phyloP scores from a whole-genome alignment of 2,329 filamentous ascomycete species.

The Venturia asperata region DNA sequence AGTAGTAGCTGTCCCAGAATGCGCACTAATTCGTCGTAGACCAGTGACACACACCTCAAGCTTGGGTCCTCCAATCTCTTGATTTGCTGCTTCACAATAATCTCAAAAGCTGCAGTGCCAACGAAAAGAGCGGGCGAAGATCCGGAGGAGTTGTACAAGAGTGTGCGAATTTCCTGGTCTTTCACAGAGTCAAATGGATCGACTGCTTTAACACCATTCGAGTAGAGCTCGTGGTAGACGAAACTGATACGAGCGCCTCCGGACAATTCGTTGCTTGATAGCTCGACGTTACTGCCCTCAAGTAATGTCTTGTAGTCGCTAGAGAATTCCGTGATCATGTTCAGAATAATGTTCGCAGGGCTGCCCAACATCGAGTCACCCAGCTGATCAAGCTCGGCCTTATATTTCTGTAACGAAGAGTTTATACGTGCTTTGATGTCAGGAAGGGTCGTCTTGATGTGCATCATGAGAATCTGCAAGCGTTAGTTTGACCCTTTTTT shows the following conservation, averaged over 20 bases:
- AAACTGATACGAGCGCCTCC: slow-evolving; percentile 98
- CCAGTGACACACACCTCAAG: slow-evolving; percentile 92
- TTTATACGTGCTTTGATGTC: slow-evolving; percentile 97
- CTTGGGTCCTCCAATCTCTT: slow-evolving; percentile 93
- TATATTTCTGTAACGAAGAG: slow-evolving; percentile 90
- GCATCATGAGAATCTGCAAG: slow-evolving; percentile 90
- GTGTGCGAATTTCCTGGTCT: slow-evolving; percentile 93
- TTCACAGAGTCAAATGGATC: slow-evolving; percentile 98
- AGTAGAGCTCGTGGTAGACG: slow-evolving; percentile 97
- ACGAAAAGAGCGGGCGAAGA: slow-evolving; percentile 95
- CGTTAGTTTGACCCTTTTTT: slow-evolving; percentile 22
- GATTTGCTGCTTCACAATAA: slow-evolving; percentile 98
- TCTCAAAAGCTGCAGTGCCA: slow-evolving; percentile 93
- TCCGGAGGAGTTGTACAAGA: slow-evolving; percentile 98
- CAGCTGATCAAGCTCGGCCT: slow-evolving; percentile 68
- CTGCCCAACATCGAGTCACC: slow-evolving; percentile 95
- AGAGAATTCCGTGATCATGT: slow-evolving; percentile 98
- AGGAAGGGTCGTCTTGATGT: slow-evolving; percentile 98
- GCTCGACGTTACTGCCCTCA: slow-evolving; percentile 80
- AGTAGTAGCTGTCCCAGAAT: slow-evolving; percentile 84
- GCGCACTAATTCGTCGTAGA: slow-evolving; percentile 94
- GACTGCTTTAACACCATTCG: slow-evolving; percentile 93
- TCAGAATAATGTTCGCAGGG: slow-evolving; percentile 90
- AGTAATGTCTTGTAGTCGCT: slow-evolving; percentile 95
- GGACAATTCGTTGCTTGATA: slow-evolving; percentile 89